Evolutionary conservation across 306 rosid genomes (phyloP), one percentile per base, ranked within the genome.

Genomic region (Corylus heterophylla): DNA sequence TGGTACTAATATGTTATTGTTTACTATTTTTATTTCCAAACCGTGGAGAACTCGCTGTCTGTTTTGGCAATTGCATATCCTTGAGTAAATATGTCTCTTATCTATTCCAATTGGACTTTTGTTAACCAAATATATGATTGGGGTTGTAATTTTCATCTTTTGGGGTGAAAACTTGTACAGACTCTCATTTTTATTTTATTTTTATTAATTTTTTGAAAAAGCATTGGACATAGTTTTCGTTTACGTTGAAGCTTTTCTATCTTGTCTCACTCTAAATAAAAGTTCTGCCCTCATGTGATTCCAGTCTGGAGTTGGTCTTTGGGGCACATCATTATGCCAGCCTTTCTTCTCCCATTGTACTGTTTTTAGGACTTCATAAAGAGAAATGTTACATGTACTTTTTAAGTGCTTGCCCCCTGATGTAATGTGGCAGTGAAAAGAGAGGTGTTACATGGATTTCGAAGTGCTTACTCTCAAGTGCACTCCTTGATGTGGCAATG

Each of bases 1-100:
- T 31, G 10, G 7, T 67, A 14, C 47, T 14, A 35, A 35, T 18
- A 67, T 44, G 35, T 18, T 10, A 17, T 39, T 14, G 13, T 8
- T 44, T 39, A 31, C 2, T 11, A 67, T 35, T 67, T 35, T 35
- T 67, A 16, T 67, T 59, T 11, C 37, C 37, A 16, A 67, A 39
- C 49, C 48, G 29, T 67, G 39, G 49, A 39, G 66, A 58, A 58
- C 52, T 25, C 31, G 71, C 71, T 67, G 70, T 64, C 49, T 18
- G 72, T 18, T 18, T 12, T 67, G n/a, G 45, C 31, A 63, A 63
- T 63, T 63, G n/a, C 12, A 17, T 10, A 18, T 67, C 25, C 27
- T 9, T 39, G 66, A 25, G 37, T 25, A 20, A 25, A 52, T 8
- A 17, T 39, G 27, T 8, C 31, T n/a, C 20, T 4, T 18, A 8